phyloP scores from a whole-genome alignment of 345 rosid genomes.

The Ceriops decandra region DNA sequence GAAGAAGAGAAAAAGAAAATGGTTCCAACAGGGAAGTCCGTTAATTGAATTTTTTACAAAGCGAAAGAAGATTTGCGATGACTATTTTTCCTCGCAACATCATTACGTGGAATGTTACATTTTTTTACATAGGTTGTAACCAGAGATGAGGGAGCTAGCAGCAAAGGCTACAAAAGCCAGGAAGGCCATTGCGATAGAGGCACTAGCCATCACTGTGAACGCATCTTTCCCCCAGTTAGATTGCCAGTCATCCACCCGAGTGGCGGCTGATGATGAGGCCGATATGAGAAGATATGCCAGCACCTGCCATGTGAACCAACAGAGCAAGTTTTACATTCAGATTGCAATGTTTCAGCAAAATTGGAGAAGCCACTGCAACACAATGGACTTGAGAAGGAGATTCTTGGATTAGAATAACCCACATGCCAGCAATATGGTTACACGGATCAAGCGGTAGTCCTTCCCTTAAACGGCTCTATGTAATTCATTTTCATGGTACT shows the following conservation, averaged over 20 bases:
- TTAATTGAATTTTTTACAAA: constrained; percentile 19
- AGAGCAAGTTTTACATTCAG: constrained; percentile 3
- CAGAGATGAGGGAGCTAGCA: constrained; percentile 74
- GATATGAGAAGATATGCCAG: constrained; percentile 87
- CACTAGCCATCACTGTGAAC: constrained; percentile 91
- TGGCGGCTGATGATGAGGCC: constrained; percentile 89
- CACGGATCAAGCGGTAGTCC: not conserved
- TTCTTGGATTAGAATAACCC: not conserved
- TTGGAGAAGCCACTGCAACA: not conserved
- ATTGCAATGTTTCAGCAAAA: not conserved
- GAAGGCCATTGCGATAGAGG: constrained; percentile 76
- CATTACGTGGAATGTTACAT: not conserved
- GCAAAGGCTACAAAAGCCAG: constrained; percentile 77
- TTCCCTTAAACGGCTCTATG: not conserved
- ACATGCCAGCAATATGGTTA: not conserved
- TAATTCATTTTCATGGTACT: not conserved
- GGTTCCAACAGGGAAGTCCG: not conserved
- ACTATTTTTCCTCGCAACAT: not conserved
- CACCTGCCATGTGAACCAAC: constrained; percentile 42
- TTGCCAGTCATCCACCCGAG: constrained; percentile 88
- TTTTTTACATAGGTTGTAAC: constrained; percentile 46
- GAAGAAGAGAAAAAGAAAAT: not conserved
- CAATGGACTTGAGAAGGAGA: too few species aligned
- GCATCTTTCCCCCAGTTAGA: constrained; percentile 98
- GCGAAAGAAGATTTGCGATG: not conserved